These are phyloP conservation scores for Sugiyamaella xylanicola DNA, from an alignment of 1,139 yeast genomes.

Conservation along the genomic window DNA sequence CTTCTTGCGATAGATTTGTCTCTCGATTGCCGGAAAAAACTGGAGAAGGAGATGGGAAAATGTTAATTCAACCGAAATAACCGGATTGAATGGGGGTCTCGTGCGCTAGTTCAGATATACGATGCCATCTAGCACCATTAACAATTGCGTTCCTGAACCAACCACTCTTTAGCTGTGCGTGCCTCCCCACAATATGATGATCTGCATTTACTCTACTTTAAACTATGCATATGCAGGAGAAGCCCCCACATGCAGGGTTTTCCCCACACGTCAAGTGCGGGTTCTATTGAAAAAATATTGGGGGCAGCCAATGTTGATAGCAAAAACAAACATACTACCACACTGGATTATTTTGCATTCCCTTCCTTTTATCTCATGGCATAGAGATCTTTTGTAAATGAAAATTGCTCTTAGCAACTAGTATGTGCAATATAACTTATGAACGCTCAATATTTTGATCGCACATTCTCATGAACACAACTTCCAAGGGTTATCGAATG, in stretches of 20 bases:
- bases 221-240: background rate
- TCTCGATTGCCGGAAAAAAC: background rate
- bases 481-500: too few species aligned
- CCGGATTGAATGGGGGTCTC: background rate
- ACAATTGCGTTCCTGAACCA: background rate
- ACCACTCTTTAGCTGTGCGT: background rate
- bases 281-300: background rate
- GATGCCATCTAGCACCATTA: background rate
- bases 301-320: too few species aligned
- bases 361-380: too few species aligned
- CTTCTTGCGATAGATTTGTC: too few species aligned
- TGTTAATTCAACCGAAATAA: background rate
- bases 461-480: too few species aligned
- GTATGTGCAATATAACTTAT: too few species aligned
- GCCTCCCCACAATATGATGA: background rate
- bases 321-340: too few species aligned
- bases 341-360: too few species aligned
- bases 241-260: background rate
- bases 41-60: background rate
- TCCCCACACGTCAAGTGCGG: background rate
- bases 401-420: too few species aligned
- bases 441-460: too few species aligned
- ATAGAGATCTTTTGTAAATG: too few species aligned
- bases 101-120: background rate
- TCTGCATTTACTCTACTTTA: background rate